Evolutionary conservation across 257 asterid species (phyloP), one percentile per base, ranked within the genome.

Genomic region (Oldenlandia corymbosa): DNA sequence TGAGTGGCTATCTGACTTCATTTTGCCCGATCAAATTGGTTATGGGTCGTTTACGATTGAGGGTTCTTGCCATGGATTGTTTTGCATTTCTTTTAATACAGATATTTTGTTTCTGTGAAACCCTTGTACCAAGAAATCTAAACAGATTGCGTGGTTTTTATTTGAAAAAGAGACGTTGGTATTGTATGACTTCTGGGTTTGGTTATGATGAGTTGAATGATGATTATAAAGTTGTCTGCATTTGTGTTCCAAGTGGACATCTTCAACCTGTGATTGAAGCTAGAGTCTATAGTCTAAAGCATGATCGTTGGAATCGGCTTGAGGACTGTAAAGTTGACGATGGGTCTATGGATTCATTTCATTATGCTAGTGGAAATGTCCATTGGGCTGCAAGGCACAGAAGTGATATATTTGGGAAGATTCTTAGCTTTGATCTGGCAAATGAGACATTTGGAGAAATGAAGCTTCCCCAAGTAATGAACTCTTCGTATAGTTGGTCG

Each of bases 281-380:
- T 24, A 71, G 45, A 47, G 75, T 84, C 20, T 86, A 81, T 37
- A 78, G 91, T 63, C 36, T 78, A 77, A 85, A 66, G 56, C 51
- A 32, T 12, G 74, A 81, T 74, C 30, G 77, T 42, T 85, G 96
- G 95, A 79, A 47, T 62, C 75, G 26, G 59, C 67, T 76, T 58
- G 45, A 11, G 60, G 70, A 60, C 65, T 75, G 49, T 10, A 50
- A 41, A 67, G 79, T 71, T 24, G 74, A 67, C 39, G 23, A 60
- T 59, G 41, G 58, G 41, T 68, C 75, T 66, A 63, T 64, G 56
- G 80, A 58, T 59, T 62, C 81, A 0, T 84, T 77, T 0, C 58
- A 63, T 2, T 84, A 70, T 73, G 81, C 58, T 0, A 67, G 70
- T 27, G 96, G 96, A 37, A 81, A 82, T 75, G 79, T 88, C 27